Evolutionary conservation across 371 early-diverging fungal genomes (phyloP).

Genomic region (Apophysomyces ossiformis): DNA sequence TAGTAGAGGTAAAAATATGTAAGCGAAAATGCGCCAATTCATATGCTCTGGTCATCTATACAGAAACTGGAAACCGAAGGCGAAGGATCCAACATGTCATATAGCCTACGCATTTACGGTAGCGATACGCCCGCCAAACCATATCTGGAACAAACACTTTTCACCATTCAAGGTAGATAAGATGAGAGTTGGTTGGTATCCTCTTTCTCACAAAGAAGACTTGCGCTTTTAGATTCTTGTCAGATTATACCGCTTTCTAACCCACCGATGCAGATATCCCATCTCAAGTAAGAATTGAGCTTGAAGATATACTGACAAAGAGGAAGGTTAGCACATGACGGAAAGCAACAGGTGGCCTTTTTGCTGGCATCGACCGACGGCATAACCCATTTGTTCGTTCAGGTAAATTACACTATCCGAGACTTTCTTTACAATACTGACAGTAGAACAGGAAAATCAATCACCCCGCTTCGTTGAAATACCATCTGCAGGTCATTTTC

Average conservation of each 20-base stretch:
- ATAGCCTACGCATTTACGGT: conserved; percentile 41
- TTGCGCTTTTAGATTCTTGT: conserved; percentile 24
- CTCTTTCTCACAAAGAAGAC: neutral
- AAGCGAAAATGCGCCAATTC: too few species aligned
- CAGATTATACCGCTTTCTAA: conserved; percentile 45
- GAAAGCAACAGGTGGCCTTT: conserved; percentile 31
- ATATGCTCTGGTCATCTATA: neutral
- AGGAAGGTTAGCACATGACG: conserved; percentile 17
- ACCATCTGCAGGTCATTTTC: conserved; percentile 38
- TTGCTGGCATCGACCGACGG: conserved; percentile 51
- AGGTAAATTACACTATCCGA: conserved; percentile 20
- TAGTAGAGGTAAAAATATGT: conserved; percentile 36
- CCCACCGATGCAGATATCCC: conserved; percentile 56
- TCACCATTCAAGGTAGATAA: conserved; percentile 28
- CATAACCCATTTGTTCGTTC: conserved; percentile 43
- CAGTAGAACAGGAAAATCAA: conserved; percentile 8
- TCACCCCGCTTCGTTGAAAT: conserved; percentile 33
- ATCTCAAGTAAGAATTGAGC: conserved; percentile 35
- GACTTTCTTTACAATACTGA: neutral
- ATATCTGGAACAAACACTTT: conserved; percentile 46
- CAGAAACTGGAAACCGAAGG: conserved; percentile 35
- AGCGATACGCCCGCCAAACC: conserved; percentile 25
- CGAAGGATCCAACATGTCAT: conserved; percentile 24
- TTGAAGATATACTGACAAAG: neutral
- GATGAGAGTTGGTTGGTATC: neutral